Evolutionary conservation across 2,329 filamentous ascomycete species (phyloP).

Genomic region (Epichloe hybrida): DNA sequence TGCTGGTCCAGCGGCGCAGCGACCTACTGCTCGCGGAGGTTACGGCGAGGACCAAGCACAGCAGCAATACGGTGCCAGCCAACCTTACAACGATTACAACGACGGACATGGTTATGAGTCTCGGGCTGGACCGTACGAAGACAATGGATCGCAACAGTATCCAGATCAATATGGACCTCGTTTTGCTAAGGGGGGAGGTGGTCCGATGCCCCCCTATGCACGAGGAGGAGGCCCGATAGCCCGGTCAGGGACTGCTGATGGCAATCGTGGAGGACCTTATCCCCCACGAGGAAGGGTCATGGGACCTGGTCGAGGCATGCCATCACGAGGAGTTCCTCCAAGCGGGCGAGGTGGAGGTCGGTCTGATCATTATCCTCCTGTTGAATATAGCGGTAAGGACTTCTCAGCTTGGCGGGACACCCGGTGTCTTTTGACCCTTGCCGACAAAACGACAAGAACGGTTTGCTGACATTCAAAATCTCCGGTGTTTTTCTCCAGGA

Average conservation of each 20-base stretch:
- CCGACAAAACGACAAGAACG: not conserved
- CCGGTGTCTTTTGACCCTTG: not conserved
- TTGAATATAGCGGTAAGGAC: slow-evolving; percentile 4
- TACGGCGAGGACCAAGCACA: slow-evolving; percentile 14
- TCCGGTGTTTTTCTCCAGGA: slow-evolving; percentile 10
- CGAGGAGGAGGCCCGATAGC: slow-evolving; percentile 33
- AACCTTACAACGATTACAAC: slow-evolving; percentile 33
- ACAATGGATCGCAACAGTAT: slow-evolving; percentile 19
- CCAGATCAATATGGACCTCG: slow-evolving; percentile 26
- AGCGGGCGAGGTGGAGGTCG: not conserved
- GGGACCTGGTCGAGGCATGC: slow-evolving; percentile 15
- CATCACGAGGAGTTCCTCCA: not conserved
- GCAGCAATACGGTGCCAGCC: slow-evolving; percentile 22
- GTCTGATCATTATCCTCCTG: slow-evolving; percentile 2
- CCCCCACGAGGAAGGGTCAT: slow-evolving; percentile 23
- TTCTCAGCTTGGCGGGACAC: not conserved
- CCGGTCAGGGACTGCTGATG: slow-evolving; percentile 26
- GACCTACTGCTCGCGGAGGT: slow-evolving; percentile 23
- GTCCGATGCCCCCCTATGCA: slow-evolving; percentile 28
- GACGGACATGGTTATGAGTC: slow-evolving; percentile 33
- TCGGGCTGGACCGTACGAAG: slow-evolving; percentile 27
- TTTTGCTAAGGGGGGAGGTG: slow-evolving; percentile 27
- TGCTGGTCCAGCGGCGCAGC: slow-evolving; percentile 29
- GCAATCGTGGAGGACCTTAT: slow-evolving; percentile 22
- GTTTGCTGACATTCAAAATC: not conserved